These are phyloP conservation scores for Capronia epimyces DNA, from an alignment of 2,329 filamentous ascomycete genomes.

Conservation along the genomic window DNA sequence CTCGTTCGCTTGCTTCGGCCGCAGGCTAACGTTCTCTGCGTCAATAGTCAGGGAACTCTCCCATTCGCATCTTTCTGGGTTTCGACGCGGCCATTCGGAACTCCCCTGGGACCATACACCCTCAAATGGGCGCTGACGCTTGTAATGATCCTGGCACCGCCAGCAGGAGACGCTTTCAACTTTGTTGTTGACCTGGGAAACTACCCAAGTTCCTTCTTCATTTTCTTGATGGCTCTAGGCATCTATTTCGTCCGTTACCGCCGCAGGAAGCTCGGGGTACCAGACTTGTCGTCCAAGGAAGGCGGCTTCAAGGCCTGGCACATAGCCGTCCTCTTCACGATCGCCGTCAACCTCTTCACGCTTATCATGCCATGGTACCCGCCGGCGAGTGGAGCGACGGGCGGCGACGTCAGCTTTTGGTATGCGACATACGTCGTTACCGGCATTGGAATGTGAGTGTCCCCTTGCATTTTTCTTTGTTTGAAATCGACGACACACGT, in stretches of 20 bases:
- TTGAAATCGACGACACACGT: too few species aligned
- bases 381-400: slow-evolving; percentile 53
- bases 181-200: slow-evolving; percentile 53
- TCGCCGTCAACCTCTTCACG: slow-evolving; percentile 56
- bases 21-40: not conserved
- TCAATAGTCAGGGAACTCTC: slow-evolving; percentile 53
- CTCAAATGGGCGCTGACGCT: slow-evolving; percentile 55
- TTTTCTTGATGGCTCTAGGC: slow-evolving; percentile 52
- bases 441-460: slow-evolving; percentile 59
- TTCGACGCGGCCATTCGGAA: slow-evolving; percentile 58
- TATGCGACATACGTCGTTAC: slow-evolving; percentile 64
- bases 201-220: slow-evolving; percentile 57
- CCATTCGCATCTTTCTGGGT: slow-evolving; percentile 59
- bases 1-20: not conserved
- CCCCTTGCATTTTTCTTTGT: too few species aligned
- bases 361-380: slow-evolving; percentile 69
- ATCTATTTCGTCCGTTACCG: slow-evolving; percentile 54
- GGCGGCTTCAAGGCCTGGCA: slow-evolving; percentile 55
- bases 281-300: slow-evolving; percentile 18
- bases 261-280: slow-evolving; percentile 48
- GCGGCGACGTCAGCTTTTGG: slow-evolving; percentile 66
- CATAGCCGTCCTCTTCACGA: slow-evolving; percentile 53
- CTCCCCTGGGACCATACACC: slow-evolving; percentile 55
- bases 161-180: slow-evolving; percentile 60
- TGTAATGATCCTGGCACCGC: slow-evolving; percentile 56